Conservation (phyloP, 768 basidiomycete species). For the Suillus luteus region DNA sequence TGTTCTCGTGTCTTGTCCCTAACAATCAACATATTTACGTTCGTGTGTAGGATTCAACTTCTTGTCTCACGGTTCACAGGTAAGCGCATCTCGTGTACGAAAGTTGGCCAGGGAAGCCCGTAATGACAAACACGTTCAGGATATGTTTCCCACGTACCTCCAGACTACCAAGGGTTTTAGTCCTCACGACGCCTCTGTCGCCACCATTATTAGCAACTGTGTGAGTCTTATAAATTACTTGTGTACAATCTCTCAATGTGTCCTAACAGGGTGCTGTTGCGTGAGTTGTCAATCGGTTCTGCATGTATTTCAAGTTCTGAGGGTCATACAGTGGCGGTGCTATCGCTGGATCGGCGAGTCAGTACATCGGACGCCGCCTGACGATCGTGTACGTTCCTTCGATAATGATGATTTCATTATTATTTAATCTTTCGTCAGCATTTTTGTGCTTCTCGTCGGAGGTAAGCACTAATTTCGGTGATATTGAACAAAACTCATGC, state of each 20-base stretch:
- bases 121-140: conserved; percentile 38
- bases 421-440: conserved; percentile 30
- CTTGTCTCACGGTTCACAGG: conserved; percentile 73
- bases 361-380: conserved; percentile 81
- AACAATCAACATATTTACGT: conserved; percentile 4
- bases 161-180: conserved; percentile 61
- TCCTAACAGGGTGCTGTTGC: conserved; percentile 43
- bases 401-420: neutral
- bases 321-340: conserved; percentile 53
- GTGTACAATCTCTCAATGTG: conserved; percentile 4
- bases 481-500: conserved; percentile 5
- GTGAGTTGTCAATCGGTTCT: conserved; percentile 33
- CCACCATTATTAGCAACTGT: conserved; percentile 82
- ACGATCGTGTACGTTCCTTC: conserved; percentile 55
- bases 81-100: conserved; percentile 21
- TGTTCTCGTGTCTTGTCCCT: conserved; percentile 8
- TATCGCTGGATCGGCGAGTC: conserved; percentile 71
- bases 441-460: conserved; percentile 58
- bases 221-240: conserved; percentile 35
- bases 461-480: conserved; percentile 22
- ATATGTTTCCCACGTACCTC: conserved; percentile 82
- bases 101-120: too few species aligned
- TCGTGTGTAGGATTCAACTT: conserved; percentile 64
- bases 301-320: conserved; percentile 4
- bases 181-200: conserved; percentile 59